Percentiles rank a stretch among this genome's conserved stretches.
Conservation (phyloP, 495 filamentous ascomycete genomes). For the Penicillium antarcticum region DNA sequence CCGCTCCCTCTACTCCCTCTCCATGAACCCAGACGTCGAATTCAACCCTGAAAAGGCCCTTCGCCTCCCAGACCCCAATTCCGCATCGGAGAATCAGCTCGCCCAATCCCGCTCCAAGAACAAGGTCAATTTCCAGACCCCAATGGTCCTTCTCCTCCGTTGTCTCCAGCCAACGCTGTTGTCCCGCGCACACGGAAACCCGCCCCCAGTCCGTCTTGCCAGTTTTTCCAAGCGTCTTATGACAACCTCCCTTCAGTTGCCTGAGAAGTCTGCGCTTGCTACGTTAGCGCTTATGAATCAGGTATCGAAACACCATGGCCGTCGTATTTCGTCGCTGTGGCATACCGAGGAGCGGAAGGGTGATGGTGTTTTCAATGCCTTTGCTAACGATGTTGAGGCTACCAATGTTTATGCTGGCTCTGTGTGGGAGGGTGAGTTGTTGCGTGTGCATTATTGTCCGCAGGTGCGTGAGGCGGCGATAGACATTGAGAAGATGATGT, state of each 20-base stretch:
- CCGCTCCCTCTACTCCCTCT: constrained; percentile 70
- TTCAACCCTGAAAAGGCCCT: constrained; percentile 71
- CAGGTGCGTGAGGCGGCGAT: constrained; percentile 72
- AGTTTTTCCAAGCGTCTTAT: constrained; percentile 92
- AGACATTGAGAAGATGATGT: constrained; percentile 64
- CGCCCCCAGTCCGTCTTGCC: constrained; percentile 74
- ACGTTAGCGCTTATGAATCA: constrained; percentile 69
- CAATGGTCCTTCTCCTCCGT: constrained; percentile 82
- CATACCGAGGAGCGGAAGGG: constrained; percentile 87
- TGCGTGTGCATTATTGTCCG: constrained; percentile 84
- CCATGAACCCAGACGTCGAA: constrained; percentile 82
- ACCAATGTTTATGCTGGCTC: constrained; percentile 88
- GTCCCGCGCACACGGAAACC: constrained; percentile 49
- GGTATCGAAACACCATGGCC: constrained; percentile 67
- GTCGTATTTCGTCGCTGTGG: constrained; percentile 71
- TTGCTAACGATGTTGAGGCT: constrained; percentile 60
- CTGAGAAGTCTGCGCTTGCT: constrained; percentile 81
- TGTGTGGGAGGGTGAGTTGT: constrained; percentile 88
- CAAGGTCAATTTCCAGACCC: constrained; percentile 90
- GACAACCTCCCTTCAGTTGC: constrained; percentile 75
- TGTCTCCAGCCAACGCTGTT: constrained; percentile 72
- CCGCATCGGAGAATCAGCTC: constrained; percentile 23
- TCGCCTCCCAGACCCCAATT: constrained; percentile 71
- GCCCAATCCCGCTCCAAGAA: constrained; percentile 34
- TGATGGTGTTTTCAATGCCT: constrained; percentile 63